Base-by-base conservation (phyloP, 495 filamentous ascomycete genomes). In the Xylaria nigripes region DNA sequence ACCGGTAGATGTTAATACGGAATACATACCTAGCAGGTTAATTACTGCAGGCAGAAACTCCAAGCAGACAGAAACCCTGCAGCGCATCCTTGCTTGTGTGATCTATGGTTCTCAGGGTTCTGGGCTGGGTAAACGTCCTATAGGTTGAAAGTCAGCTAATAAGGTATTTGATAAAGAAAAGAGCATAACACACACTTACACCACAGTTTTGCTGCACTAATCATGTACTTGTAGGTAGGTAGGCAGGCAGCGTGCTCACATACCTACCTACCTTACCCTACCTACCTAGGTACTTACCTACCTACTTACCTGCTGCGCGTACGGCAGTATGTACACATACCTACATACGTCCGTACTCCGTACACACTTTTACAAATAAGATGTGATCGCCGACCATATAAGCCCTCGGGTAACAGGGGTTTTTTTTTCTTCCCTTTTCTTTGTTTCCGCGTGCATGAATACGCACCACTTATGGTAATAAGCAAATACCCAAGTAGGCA, bases 341-440 rank as follows among this genome's bases (percentile, higher is more conserved):
- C n/a, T n/a, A n/a, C n/a, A n/a, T n/a, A n/a, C n/a, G n/a, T n/a
- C n/a, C n/a, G n/a, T n/a, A n/a, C n/a, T n/a, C n/a, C n/a, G n/a
- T n/a, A n/a, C n/a, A n/a, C n/a, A n/a, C n/a, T n/a, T n/a, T n/a
- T 34, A 10, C 32, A 34, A 42, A 54, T 16, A 25, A 42, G 38
- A 48, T 22, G n/a, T 55, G 53, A 45, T 55, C 53, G 53, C 16
- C 53, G 53, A 55, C 53, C 44, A 50, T n/a, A n/a, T n/a, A n/a
- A n/a, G n/a, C n/a, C 50, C 42, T 47, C 34, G 32, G 3, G 8
- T 40, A 42, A 16, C 22, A 50, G 12, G 23, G 21, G 23, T 24
- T 55, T 50, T 25, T 50, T 29, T 21, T 21, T 3, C 15, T 10
- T 23, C 27, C 29, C 32, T 40, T 21, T 41, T 41, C 36, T n/a